phyloP scores from a whole-genome alignment of 352 stramenopile genomes.

The Globisporangium recalcitrans region DNA sequence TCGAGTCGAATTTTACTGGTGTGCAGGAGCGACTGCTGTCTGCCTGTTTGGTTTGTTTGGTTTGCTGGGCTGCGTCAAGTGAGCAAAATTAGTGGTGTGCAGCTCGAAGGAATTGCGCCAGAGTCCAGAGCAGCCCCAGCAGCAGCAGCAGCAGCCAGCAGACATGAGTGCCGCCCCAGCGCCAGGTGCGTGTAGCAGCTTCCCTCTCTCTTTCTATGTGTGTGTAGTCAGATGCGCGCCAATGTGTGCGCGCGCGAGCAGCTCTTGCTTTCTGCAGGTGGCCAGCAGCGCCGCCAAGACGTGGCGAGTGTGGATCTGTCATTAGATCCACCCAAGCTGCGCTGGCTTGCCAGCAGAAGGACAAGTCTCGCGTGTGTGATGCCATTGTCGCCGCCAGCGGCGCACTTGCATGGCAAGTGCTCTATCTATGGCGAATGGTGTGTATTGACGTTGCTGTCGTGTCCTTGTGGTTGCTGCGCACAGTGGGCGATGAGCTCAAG shows the following conservation, averaged over 20 bases:
- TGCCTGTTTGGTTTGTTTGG: no score
- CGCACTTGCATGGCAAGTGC: no score
- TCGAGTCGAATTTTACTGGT: no score
- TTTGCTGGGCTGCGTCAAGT: no score
- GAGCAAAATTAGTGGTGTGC: slow-evolving; percentile 19
- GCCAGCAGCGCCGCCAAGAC: no score
- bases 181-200: not conserved
- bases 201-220: not conserved
- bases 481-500: slow-evolving; percentile 67
- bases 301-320: not conserved
- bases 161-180: slow-evolving; percentile 15
- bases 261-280: no score
- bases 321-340: not conserved
- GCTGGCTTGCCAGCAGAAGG: not conserved
- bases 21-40: not conserved
- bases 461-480: not conserved
- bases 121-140: slow-evolving; percentile 1
- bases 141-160: slow-evolving; percentile 8
- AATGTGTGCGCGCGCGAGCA: not conserved
- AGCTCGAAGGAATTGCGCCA: slow-evolving; percentile 2
- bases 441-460: no score
- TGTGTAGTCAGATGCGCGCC: not conserved
- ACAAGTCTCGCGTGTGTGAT: not conserved
- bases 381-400: not conserved
- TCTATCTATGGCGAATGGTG: no score